These are phyloP conservation scores for Caryopteris hybrid DNA, from an alignment of 305 asterid genomes.

Conservation along the genomic window DNA sequence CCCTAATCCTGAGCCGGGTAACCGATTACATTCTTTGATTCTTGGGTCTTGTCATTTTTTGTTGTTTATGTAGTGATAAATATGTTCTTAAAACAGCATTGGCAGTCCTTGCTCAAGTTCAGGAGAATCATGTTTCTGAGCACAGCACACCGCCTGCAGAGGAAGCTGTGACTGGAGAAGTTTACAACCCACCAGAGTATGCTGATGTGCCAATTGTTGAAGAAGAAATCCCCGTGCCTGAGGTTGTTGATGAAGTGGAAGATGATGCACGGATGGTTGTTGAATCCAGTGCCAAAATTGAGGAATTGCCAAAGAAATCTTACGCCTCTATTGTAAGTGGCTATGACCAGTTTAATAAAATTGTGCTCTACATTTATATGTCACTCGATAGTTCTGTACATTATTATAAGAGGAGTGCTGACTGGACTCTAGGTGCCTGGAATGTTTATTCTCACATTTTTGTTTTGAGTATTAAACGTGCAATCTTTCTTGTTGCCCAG, in stretches of 20 bases:
- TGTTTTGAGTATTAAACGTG: not conserved
- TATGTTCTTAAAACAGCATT: not conserved
- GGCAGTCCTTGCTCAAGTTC: constrained; percentile 30
- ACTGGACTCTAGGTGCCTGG: not conserved
- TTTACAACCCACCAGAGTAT: constrained; percentile 44
- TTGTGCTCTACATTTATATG: not conserved
- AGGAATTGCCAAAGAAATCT: constrained; percentile 64
- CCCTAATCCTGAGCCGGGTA: constrained; percentile 45
- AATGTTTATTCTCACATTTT: not conserved
- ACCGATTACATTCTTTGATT: constrained; percentile 1
- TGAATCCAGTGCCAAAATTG: constrained; percentile 51
- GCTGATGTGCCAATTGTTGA: constrained; percentile 40
- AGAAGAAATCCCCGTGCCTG: constrained; percentile 64
- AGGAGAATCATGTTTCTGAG: constrained; percentile 46
- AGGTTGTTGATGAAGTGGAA: constrained; percentile 58
- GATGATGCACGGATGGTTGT: constrained; percentile 38
- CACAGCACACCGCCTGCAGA: constrained; percentile 34
- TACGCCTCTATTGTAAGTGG: constrained; percentile 67
- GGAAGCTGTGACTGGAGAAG: constrained; percentile 50
- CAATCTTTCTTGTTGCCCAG: not conserved
- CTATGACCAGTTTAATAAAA: not conserved
- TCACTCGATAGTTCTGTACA: not conserved
- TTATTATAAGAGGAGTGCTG: not conserved
- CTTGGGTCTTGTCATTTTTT: not conserved
- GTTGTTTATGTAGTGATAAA: not conserved